These are phyloP conservation scores for Xylariaceae sp. DNA, from an alignment of 2,329 filamentous ascomycete species.

Conservation along the genomic window DNA sequence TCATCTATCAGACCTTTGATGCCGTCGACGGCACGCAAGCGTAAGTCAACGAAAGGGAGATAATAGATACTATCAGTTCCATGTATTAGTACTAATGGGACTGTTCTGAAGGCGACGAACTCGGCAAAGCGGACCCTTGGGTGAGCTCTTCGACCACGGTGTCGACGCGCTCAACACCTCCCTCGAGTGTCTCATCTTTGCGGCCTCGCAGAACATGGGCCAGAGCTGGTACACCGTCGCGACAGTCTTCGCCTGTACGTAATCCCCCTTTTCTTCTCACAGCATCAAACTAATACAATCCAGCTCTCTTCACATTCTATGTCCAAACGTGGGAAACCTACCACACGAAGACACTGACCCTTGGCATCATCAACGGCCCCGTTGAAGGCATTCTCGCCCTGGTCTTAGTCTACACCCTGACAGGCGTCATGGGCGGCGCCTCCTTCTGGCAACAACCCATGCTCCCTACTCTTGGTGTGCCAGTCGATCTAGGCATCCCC, in stretches of 20 bases:
- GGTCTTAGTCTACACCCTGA: constrained; percentile 74
- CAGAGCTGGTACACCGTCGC: constrained; percentile 86
- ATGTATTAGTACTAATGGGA: constrained; percentile 11
- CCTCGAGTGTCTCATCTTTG: constrained; percentile 89
- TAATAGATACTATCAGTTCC: background rate
- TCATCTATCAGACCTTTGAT: constrained; percentile 97
- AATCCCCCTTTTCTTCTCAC: background rate
- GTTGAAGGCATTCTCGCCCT: constrained; percentile 91
- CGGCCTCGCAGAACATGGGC: constrained; percentile 85
- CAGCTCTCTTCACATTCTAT: constrained; percentile 90
- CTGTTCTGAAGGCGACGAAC: constrained; percentile 65
- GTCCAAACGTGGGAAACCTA: constrained; percentile 99
- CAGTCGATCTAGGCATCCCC: constrained; percentile 59
- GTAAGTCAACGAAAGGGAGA: constrained; percentile 45
- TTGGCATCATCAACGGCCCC: constrained; percentile 87
- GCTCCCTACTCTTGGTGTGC: constrained; percentile 65
- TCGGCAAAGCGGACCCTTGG: constrained; percentile 84
- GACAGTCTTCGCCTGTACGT: constrained; percentile 72
- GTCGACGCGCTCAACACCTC: constrained; percentile 95
- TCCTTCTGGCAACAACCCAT: constrained; percentile 90
- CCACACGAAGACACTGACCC: constrained; percentile 90
- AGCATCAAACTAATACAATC: constrained; percentile 14
- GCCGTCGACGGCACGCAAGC: constrained; percentile 93
- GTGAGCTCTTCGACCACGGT: constrained; percentile 95
- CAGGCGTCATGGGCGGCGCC: constrained; percentile 77